These are phyloP conservation scores for Rhizophagus prolifer DNA, from an alignment of 192 early-diverging fungal genomes.

Conservation along the genomic window DNA sequence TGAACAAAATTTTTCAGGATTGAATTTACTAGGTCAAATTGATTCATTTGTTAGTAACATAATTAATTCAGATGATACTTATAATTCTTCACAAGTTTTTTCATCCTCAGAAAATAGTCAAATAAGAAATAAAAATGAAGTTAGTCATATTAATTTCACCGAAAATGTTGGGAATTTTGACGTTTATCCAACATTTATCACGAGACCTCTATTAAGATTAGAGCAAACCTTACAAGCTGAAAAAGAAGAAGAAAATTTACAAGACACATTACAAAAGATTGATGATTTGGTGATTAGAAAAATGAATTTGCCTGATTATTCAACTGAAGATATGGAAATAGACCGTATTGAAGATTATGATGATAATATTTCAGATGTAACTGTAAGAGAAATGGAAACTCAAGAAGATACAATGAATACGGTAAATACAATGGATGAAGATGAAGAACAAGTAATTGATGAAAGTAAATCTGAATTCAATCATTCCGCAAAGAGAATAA, in stretches of 20 bases:
- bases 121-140: neutral
- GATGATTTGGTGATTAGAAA: neutral
- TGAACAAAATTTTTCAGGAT: neutral
- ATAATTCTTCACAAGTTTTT: neutral
- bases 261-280: neutral
- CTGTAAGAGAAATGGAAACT: neutral
- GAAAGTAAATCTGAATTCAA: too few relatives aligned
- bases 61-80: neutral
- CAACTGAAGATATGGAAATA: neutral
- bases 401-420: neutral
- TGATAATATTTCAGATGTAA: neutral
- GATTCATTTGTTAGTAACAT: neutral
- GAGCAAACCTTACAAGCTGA: neutral
- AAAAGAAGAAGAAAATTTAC: neutral
- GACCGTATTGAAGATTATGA: too few relatives aligned
- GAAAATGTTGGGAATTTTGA: neutral
- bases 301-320: neutral
- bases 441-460: too few relatives aligned
- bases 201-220: neutral
- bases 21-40: neutral
- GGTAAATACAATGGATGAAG: too few relatives aligned
- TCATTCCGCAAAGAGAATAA: neutral
- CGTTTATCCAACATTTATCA: neutral
- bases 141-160: neutral
- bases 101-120: neutral